Evolutionary conservation across 2,329 filamentous ascomycete species (phyloP).

Genomic region (Thelonectria discophora): DNA sequence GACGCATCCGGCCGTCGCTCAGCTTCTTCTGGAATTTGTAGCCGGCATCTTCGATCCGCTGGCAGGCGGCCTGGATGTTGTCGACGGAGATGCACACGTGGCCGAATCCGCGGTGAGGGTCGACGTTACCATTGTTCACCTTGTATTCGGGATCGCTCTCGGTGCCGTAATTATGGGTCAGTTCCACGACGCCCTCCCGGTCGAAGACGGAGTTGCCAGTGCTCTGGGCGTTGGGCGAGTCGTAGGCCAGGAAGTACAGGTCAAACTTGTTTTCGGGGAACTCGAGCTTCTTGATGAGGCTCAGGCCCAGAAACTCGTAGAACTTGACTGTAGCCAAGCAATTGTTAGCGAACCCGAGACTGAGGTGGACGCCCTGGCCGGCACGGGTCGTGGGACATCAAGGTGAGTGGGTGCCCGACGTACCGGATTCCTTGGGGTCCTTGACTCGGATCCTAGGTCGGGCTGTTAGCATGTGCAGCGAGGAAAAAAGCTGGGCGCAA

Average conservation of each 20-base stretch:
- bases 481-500: too few species aligned
- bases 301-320: slow-evolving; percentile 93
- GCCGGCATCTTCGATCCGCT: slow-evolving; percentile 87
- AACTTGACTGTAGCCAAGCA: slow-evolving; percentile 72
- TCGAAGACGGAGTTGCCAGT: slow-evolving; percentile 77
- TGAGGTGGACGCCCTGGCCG: background rate
- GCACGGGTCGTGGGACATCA: slow-evolving; percentile 27
- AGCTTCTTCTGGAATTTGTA: slow-evolving; percentile 97
- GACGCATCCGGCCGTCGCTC: slow-evolving; percentile 83
- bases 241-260: slow-evolving; percentile 94
- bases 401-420: slow-evolving; percentile 38
- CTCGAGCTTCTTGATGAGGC: slow-evolving; percentile 79
- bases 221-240: slow-evolving; percentile 78
- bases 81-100: slow-evolving; percentile 87
- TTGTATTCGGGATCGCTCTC: slow-evolving; percentile 84
- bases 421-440: slow-evolving; percentile 83
- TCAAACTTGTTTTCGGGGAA: slow-evolving; percentile 92
- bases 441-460: slow-evolving; percentile 86
- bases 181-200: slow-evolving; percentile 88
- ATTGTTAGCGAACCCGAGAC: background rate
- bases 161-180: slow-evolving; percentile 87
- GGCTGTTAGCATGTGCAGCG: slow-evolving; percentile 23
- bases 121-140: slow-evolving; percentile 88
- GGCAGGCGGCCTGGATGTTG: slow-evolving; percentile 88
- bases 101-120: slow-evolving; percentile 84